These are phyloP conservation scores for Cryptococcus sp. DNA, from an alignment of 1,284 basidiomycete species.

Conservation along the genomic window DNA sequence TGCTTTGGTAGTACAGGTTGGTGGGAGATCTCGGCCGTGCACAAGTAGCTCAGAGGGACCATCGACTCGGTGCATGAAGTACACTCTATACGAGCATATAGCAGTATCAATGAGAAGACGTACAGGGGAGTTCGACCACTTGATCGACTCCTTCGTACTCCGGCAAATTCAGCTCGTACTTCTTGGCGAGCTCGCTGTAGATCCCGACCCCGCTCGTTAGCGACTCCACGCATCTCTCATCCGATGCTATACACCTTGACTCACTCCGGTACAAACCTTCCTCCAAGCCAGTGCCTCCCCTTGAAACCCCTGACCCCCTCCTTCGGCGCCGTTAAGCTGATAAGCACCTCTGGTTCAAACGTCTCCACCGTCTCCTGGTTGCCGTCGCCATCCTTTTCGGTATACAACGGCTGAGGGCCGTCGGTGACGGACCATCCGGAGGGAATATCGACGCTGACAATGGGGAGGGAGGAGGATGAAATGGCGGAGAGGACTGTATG, in stretches of 20 bases:
- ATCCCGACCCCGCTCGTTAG: not conserved
- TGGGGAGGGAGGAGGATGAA: constrained; percentile 63
- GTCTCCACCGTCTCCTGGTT: constrained; percentile 52
- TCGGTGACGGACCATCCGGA: constrained; percentile 82
- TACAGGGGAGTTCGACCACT: constrained; percentile 62
- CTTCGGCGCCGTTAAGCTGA: constrained; percentile 94
- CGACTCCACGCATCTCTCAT: not conserved
- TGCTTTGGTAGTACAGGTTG: no score
- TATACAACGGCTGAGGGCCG: constrained; percentile 39
- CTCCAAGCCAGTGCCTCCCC: constrained; percentile 86
- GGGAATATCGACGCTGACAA: constrained; percentile 91
- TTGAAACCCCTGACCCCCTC: constrained; percentile 71
- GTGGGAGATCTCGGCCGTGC: no score
- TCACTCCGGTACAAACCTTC: constrained; percentile 83
- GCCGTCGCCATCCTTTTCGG: constrained; percentile 56
- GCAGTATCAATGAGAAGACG: no score
- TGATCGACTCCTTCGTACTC: constrained; percentile 71
- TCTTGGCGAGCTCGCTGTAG: constrained; percentile 48
- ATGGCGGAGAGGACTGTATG: constrained; percentile 69
- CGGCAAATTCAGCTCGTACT: constrained; percentile 71
- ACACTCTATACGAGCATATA: no score
- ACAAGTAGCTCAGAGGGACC: no score
- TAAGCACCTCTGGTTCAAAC: constrained; percentile 71
- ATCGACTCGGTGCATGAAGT: no score
- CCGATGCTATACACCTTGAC: no score